Percentiles rank a stretch among this genome's conserved stretches.
Conservation (phyloP, 345 rosid species). For the Dimocarpus longan region DNA sequence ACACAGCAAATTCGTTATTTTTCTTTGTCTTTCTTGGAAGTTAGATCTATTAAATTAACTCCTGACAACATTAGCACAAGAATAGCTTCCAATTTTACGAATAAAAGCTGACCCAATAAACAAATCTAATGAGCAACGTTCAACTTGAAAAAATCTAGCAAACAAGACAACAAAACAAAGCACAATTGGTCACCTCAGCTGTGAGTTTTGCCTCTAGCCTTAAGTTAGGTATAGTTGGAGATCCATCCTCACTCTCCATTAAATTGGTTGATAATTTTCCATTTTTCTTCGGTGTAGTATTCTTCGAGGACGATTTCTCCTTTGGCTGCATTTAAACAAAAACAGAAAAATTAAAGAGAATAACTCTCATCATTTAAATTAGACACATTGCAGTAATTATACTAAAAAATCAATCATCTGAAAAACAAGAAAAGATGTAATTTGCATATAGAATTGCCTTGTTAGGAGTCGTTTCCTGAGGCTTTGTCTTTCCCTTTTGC, state of each 20-base stretch:
- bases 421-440: background rate
- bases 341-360: background rate
- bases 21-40: background rate
- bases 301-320: constrained; percentile 49
- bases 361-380: background rate
- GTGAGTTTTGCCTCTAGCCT: constrained; percentile 74
- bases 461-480: constrained; percentile 47
- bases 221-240: constrained; percentile 58
- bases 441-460: constrained; percentile 40
- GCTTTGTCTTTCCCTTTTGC: constrained; percentile 47
- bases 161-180: background rate
- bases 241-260: constrained; percentile 23
- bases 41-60: background rate
- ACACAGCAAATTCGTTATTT: background rate
- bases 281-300: constrained; percentile 61
- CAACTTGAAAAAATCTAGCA: background rate
- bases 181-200: constrained; percentile 68
- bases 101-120: background rate
- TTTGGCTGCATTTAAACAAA: constrained; percentile 21
- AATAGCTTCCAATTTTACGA: background rate
- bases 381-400: background rate
- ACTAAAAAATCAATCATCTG: background rate
- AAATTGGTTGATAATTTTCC: constrained; percentile 30
- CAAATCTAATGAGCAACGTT: background rate
- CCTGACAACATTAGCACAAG: background rate